phyloP scores from a whole-genome alignment of 1,139 yeast genomes.

The Pichia sp. region DNA sequence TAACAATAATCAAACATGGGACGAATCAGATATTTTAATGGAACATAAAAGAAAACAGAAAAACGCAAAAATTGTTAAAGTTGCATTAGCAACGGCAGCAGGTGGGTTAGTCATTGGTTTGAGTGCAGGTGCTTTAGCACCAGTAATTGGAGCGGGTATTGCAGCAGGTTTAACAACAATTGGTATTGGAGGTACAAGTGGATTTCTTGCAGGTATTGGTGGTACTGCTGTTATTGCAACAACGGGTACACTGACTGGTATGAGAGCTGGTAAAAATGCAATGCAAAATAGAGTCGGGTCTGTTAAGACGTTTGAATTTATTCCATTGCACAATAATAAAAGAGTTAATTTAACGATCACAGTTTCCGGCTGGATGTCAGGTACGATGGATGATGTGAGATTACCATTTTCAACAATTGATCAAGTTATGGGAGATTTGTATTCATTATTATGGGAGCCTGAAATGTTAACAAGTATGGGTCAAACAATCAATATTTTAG shows the following conservation, averaged over 20 bases:
- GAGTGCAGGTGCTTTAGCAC: slow-evolving; percentile 93
- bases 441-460: slow-evolving; percentile 94
- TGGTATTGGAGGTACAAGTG: slow-evolving; percentile 87
- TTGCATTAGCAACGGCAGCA: slow-evolving; percentile 95
- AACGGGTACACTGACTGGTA: slow-evolving; percentile 88
- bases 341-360: slow-evolving; percentile 85
- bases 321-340: slow-evolving; percentile 86
- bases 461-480: slow-evolving; percentile 96
- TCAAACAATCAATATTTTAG: slow-evolving; percentile 87
- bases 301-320: slow-evolving; percentile 87
- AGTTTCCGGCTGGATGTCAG: slow-evolving; percentile 97
- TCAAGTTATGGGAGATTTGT: slow-evolving; percentile 95
- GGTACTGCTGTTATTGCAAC: slow-evolving; percentile 94
- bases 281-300: slow-evolving; percentile 86
- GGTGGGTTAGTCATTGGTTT: slow-evolving; percentile 92
- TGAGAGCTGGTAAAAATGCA: slow-evolving; percentile 78
- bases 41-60: slow-evolving; percentile 61
- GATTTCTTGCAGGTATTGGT: slow-evolving; percentile 93
- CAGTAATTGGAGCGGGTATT: slow-evolving; percentile 96
- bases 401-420: slow-evolving; percentile 94
- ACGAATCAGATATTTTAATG: slow-evolving; percentile 59
- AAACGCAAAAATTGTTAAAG: slow-evolving; percentile 69
- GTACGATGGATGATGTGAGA: slow-evolving; percentile 91
- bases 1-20: slow-evolving; percentile 51
- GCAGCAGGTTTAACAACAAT: slow-evolving; percentile 96